Evolutionary conservation across 1,139 yeast species (phyloP).

Genomic region (Geotrichum armillariae): DNA sequence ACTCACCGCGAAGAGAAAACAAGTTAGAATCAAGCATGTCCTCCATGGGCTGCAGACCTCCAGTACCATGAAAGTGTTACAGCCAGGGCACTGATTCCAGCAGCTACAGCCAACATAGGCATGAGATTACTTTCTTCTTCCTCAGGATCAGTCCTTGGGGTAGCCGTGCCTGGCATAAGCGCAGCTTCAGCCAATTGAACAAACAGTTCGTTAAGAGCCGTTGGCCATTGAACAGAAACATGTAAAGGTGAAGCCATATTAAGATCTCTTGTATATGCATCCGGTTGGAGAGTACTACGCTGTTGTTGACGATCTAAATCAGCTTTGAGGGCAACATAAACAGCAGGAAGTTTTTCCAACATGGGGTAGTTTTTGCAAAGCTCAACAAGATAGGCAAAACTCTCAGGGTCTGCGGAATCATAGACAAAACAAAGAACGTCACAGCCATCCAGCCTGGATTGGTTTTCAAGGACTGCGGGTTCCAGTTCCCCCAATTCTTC

Average conservation of each 20-base stretch:
- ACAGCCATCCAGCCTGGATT: slow-evolving; percentile 72
- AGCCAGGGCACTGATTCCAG: slow-evolving; percentile 26
- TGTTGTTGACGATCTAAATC: slow-evolving; percentile 96
- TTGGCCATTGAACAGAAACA: slow-evolving; percentile 85
- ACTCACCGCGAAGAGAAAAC: too few relatives aligned
- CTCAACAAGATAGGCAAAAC: slow-evolving; percentile 79
- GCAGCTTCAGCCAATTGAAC: slow-evolving; percentile 91
- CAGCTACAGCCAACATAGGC: slow-evolving; percentile 40
- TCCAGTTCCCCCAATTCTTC: slow-evolving; percentile 91
- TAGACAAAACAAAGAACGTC: slow-evolving; percentile 88
- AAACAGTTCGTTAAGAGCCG: slow-evolving; percentile 81
- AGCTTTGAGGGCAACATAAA: slow-evolving; percentile 90
- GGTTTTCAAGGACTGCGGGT: slow-evolving; percentile 75
- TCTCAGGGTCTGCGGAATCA: slow-evolving; percentile 94
- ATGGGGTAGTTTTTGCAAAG: slow-evolving; percentile 58
- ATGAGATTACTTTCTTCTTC: slow-evolving; percentile 51
- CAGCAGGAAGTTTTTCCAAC: slow-evolving; percentile 72
- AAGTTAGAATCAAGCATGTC: not conserved
- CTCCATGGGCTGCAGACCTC: slow-evolving; percentile 18
- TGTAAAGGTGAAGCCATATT: slow-evolving; percentile 78
- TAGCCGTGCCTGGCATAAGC: slow-evolving; percentile 68
- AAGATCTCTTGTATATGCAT: slow-evolving; percentile 69
- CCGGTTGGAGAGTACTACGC: slow-evolving; percentile 82
- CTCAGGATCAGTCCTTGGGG: slow-evolving; percentile 79
- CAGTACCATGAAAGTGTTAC: slow-evolving; percentile 24